Evolutionary conservation across 192 early-diverging fungal genomes (phyloP), one percentile per base, ranked within the genome.

Genomic region (Mortierella alpina): DNA sequence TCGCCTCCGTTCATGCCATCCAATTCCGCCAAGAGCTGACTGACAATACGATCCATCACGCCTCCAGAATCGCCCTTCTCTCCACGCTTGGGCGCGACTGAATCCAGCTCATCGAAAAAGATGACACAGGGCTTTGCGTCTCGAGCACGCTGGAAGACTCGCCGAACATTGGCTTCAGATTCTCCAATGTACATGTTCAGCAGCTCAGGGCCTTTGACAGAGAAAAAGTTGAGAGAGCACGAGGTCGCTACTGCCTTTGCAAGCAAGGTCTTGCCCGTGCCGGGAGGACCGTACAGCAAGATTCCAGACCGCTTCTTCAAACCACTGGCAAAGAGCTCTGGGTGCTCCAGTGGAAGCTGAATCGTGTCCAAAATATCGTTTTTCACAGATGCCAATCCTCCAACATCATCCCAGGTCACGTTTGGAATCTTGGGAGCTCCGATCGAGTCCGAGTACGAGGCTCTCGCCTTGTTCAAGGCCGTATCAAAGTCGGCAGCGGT

Each of bases 181-280:
- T 99, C 98, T 71, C 98, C 98, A 83, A 99, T 97, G 75, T 99
- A 99, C 91, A 98, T 96, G 84, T 97, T 98, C n/a, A 98, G 85
- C 23, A 99, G 84, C 68, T 99, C 97, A 6, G 98, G 98, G 2
- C 98, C 98, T 84, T 99, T 99, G 65, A 99, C 96, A 23, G 95
- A 96, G 68, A 99, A 93, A 72, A 99, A 99, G 85, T 99, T 99
- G 45, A 99, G 91, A 7, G 94, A 93, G 82, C 98, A 97, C 4
- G 94, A 96, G 17, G 98, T 99, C 0, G 98, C 98, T 66, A 99
- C 95, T 2, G 98, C 98, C 84, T 99, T 99, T 44, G 98, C 98
- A 20, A 99, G 89, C 49, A 99, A 83, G 6, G 98, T 99, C 75
- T 99, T 99, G 53, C 98, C 98, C 0, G 98, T 99, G 15, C 98